Conservation (phyloP, 2,329 filamentous ascomycete species). For the Calonectria hawksworthii region DNA sequence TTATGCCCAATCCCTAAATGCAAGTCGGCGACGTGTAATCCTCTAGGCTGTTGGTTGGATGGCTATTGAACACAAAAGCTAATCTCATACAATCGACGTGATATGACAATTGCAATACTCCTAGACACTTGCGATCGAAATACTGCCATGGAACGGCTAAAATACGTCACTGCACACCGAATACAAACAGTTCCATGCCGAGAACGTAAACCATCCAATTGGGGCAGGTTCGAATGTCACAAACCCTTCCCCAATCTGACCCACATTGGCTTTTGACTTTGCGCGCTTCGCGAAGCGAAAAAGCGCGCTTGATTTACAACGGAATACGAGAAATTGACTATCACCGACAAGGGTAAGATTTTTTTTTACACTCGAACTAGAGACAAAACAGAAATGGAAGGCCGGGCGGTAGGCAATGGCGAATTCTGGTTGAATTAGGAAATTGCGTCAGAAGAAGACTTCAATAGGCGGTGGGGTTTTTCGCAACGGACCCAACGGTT, state of each 20-base stretch:
- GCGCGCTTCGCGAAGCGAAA: neutral
- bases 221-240: neutral
- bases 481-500: neutral
- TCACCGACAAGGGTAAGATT: neutral
- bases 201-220: no score
- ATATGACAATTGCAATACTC: neutral
- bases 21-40: neutral
- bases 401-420: no score
- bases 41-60: neutral
- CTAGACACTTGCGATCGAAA: neutral
- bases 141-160: neutral
- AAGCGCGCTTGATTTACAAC: neutral
- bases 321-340: neutral
- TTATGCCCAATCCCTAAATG: neutral
- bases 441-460: neutral
- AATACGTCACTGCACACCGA: neutral
- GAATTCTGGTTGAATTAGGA: neutral
- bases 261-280: neutral
- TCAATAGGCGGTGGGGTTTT: neutral
- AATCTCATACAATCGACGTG: neutral
- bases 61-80: neutral
- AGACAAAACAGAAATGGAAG: neutral
- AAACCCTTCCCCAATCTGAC: neutral
- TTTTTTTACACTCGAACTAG: no score
- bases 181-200: neutral